Base-by-base conservation (phyloP, 75 land plant genomes). In the Picea glauca region DNA sequence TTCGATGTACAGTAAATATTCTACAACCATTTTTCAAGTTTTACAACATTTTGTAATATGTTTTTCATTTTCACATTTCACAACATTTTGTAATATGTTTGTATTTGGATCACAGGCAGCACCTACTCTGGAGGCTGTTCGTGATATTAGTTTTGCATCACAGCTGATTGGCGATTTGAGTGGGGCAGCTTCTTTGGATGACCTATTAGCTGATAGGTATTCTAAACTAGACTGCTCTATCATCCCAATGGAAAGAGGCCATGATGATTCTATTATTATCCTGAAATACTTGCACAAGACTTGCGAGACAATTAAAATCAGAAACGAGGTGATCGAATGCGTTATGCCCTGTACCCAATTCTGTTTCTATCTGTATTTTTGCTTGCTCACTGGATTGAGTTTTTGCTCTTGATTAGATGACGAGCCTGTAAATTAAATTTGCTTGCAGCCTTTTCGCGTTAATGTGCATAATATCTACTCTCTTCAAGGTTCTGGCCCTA, bases 191-290 rank as follows among this genome's bases (percentile, higher is more conserved):
- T 88, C 96, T 13, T 57, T 93, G n/a, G 94, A 91, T 66, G 96
- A 93, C 76, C 93, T 92, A 26, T 58, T 93, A 74, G 83, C 77
- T 33, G 89, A 88, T 13, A 50, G 88, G 6, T 91, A 88, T 62
- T 58, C 62, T 35, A 89, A 86, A 58, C 50, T 93, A 30, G 89
- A 84, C 0, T 89, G 94, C 79, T 77, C 89, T 0, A 88, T 93
- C 6, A 58, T 79, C 5, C 83, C 86, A 1, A 12, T 91, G 60
- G 94, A 86, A 8, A 84, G 85, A 33, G 86, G 84, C 15, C 80
- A 90, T 3, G 90, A 91, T 54, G 94, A 91, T 60, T 93, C 83
- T 82, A 86, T 88, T 81, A 93, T 91, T 92, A 85, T 93, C 21
- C 17, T 78, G 17, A 90, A 91, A 5, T 93, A 93, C 65, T 62